Evolutionary conservation across 2,329 filamentous ascomycete genomes (phyloP), one percentile per base, ranked within the genome.

Genomic region (Apiospora aurea): DNA sequence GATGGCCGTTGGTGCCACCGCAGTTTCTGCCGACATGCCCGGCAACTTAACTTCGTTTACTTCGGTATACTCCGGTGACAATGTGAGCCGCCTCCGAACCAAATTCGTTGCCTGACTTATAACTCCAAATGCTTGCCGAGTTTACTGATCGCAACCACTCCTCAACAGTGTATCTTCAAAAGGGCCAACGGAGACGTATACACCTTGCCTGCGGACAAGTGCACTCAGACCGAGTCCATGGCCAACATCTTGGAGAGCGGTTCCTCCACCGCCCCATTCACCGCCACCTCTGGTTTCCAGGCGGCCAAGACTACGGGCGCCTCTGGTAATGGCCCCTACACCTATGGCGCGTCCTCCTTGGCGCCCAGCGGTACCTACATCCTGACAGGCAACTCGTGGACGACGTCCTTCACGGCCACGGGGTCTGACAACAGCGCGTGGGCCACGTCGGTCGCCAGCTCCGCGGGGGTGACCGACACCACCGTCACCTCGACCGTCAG

Each of bases 331-430:
- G 53, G 16, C 53, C 43, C 43, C 67, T 68, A 29, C 14, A 41
- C 67, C 44, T 49, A 38, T 16, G 24, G 21, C 26, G 43, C 44
- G 26, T 34, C 43, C n/a, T 38, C 66, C 24, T 49, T 47, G 43
- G 34, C 43, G 66, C 13, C 66, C 43, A 41, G 66, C 66, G 66
- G 66, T 24, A 68, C 66, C 43, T 68, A 68, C 66, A 24, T 68
- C 43, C 53, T 38, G 29, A 61, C 53, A 7, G 53, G 53, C 29
- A 26, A 13, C 53, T 61, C 53, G 29, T 61, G 53, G 53, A 61
- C 53, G 53, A 61, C 53, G 53, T 38, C 53, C 29, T 46, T 68
- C 66, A 68, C 66, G 43, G 66, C 18, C 43, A 68, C 66, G 43
- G 66, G 26, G 24, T 47, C 43, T 43, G 66, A 46, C 66, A 29